Conservation (phyloP, 2,329 filamentous ascomycete species). For the Fusarium liriodendri region DNA sequence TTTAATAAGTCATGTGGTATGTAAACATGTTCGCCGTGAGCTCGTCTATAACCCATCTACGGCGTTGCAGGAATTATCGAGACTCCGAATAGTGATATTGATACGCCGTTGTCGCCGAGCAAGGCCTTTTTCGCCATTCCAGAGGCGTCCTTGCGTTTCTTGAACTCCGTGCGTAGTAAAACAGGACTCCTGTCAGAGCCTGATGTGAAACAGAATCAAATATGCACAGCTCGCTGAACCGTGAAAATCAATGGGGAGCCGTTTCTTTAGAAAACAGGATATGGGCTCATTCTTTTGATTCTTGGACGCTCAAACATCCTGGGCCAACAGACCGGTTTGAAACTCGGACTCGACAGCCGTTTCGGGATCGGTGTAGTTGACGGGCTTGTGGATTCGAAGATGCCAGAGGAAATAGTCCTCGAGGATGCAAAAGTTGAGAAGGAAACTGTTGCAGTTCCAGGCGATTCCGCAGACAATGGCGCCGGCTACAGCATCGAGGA, state of each 20-base stretch:
- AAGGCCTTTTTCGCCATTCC: neutral
- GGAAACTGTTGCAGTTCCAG: slow-evolving; percentile 65
- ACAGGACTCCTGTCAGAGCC: neutral
- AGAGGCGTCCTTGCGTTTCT: neutral
- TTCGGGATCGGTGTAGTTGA: slow-evolving; percentile 53
- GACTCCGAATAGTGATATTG: slow-evolving; percentile 5
- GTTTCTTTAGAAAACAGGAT: neutral
- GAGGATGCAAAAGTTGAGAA: slow-evolving; percentile 72
- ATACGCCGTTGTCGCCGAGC: slow-evolving; percentile 12
- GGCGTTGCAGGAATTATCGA: neutral
- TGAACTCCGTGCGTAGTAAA: neutral
- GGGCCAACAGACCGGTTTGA: slow-evolving; percentile 37
- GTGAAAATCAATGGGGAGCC: neutral
- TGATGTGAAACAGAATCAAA: neutral
- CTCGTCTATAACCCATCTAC: slow-evolving; percentile 18
- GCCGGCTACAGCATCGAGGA: slow-evolving; percentile 77
- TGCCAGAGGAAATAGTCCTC: slow-evolving; percentile 76
- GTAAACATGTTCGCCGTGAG: slow-evolving; percentile 6
- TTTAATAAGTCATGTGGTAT: slow-evolving; percentile 17
- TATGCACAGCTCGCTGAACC: neutral
- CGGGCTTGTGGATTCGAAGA: slow-evolving; percentile 74
- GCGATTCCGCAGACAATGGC: slow-evolving; percentile 72
- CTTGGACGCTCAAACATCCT: slow-evolving; percentile 32
- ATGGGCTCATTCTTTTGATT: slow-evolving; percentile 19
- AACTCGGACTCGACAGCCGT: slow-evolving; percentile 50